Base-by-base conservation (phyloP, 441 rosid species). In the Francoa sonchifolia region DNA sequence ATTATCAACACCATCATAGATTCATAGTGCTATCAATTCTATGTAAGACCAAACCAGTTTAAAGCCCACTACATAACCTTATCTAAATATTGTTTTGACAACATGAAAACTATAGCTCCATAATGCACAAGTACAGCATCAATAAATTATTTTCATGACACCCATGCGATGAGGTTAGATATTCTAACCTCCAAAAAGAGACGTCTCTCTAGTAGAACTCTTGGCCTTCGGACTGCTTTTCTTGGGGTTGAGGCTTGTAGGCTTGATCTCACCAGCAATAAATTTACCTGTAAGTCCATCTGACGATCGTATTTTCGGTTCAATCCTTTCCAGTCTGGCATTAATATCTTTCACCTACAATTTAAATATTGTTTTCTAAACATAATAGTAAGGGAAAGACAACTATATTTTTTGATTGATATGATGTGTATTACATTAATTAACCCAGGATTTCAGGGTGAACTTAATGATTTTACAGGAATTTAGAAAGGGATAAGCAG, bases 281-380 rank as follows among this genome's bases (percentile, higher is more conserved):
- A 67, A 75, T 57, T 67, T 73, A 55, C 59, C 55, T 8, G 57
- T 50, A 45, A 59, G 65, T 45, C 76, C 66, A 59, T 87, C 94
- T 17, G 81, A 68, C 49, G 92, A 58, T 21, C 64, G 80, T 41
- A 64, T 51, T 48, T 66, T 76, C 15, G 92, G 95, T 69, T 87
- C 81, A 69, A 84, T 82, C 70, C 65, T 86, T 67, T 83, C 97
- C 43, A 87, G 56, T 61, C 96, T 83, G 39, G 94, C 95, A 71
- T 87, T 92, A 50, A 92, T 92, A 67, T 92, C 95, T 64, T 82
- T 87, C 51, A 83, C 63, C 99, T 92, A 76, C 72, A 65, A 12
- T 48, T 39, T 32, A 48, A 14, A 48, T 6, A 27, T 27, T 8
- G 8, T 21, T n/a, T 31, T 6, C 25, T 33, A 48, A 25, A 36